Base-by-base conservation (phyloP, 805 yeast species). In the Teunomyces pallodes region DNA sequence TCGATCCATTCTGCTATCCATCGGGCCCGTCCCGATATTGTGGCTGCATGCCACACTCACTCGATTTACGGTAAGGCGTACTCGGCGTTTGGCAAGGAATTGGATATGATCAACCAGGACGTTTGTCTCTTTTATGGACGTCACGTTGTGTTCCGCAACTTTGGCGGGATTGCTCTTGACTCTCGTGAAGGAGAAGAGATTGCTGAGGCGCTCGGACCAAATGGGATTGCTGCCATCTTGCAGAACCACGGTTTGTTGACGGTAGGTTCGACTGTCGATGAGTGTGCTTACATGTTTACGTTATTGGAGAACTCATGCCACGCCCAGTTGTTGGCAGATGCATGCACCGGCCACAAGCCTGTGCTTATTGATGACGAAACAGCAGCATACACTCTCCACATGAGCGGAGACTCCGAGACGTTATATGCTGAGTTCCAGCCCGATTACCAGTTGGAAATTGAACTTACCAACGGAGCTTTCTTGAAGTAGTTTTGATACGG, bases 51-150 rank as follows among this genome's bases (percentile, higher is more conserved):
- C 50, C 76, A 72, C 53, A 59, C 74, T 1, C 77, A 72, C 49
- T 68, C 74, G 3, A 54, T 61, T 9, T 62, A 67, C 52, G 77
- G 77, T 9, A 70, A 70, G 53, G 70, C 75, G 2, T 72, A 58
- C 52, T 58, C 68, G 14, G 62, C 70, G 1, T 62, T 70, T 36
- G 75, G 74, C 5, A 62, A 61, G 46, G 64, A 64, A 28, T 70
- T 87, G 53, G 91, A 86, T 51, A 87, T 87, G 94, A 58, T 87
- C 51, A 86, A 83, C 67, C 95, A 87, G 69, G 95, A 88, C 56
- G 85, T 73, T 3, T 86, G 91, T 62, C 69, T 74, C 9, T 80
- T 88, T 56, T 83, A 84, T 72, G 79, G 83, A 31, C 69, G 71
- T 42, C 94, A 86, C 52, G 65, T 83, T 1, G 90, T 87, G 3